Percentiles rank a stretch among this genome's conserved stretches.
phyloP scores from a whole-genome alignment of 148 eudicot genomes.

The Amaranthus cruentus region DNA sequence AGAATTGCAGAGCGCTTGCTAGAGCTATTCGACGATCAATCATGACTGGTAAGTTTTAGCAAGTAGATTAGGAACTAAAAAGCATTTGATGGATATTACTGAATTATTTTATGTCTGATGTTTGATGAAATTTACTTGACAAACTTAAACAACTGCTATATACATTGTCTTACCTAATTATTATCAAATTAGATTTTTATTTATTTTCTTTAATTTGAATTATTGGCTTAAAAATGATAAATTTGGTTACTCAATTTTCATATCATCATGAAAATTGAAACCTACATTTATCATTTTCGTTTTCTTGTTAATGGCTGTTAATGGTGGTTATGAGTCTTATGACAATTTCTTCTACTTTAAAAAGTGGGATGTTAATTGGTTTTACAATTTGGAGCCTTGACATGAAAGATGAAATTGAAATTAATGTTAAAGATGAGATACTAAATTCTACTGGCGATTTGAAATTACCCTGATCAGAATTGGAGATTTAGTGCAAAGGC shows the following conservation, averaged over 20 bases:
- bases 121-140: constrained; percentile 15
- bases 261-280: no score
- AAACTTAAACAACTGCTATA: no score
- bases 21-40: constrained; percentile 13
- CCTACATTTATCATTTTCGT: no score
- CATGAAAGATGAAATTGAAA: background rate
- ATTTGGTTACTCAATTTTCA: no score
- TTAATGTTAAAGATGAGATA: no score
- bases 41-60: constrained; percentile 39
- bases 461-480: no score
- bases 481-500: no score
- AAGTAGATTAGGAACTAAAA: background rate
- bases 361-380: background rate
- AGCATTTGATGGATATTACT: background rate
- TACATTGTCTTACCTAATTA: background rate
- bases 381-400: background rate
- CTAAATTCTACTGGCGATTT: no score
- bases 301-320: no score
- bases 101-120: background rate
- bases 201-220: background rate
- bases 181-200: background rate
- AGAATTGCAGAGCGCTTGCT: background rate
- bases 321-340: no score
- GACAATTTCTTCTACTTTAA: no score
- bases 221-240: no score